Conservation (phyloP, 2,329 filamentous ascomycete genomes). For the Pyricularia grisea region DNA sequence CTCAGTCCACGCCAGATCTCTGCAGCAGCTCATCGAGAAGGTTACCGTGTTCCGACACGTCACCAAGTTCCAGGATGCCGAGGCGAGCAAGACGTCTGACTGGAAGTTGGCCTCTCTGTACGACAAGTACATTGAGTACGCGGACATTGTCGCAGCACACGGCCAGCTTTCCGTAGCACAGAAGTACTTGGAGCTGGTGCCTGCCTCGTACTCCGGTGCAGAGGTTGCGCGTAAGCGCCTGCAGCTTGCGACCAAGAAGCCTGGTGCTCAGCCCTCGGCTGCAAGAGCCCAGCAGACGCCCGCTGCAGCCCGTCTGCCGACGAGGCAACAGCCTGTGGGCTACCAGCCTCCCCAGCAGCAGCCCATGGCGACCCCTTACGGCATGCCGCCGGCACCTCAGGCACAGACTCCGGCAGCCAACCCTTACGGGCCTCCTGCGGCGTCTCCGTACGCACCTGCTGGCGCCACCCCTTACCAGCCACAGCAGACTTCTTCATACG, state of each 20-base stretch:
- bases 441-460: conserved; percentile 24
- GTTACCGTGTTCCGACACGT: conserved; percentile 94
- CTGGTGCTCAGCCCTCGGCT: conserved; percentile 24
- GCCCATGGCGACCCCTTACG: conserved; percentile 18
- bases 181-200: conserved; percentile 84
- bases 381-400: conserved; percentile 14
- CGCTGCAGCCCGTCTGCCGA: conserved; percentile 15
- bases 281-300: conserved; percentile 18
- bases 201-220: conserved; percentile 72
- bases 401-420: conserved; percentile 24
- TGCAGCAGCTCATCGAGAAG: conserved; percentile 96
- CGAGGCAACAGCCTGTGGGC: conserved; percentile 31
- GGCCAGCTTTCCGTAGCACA: conserved; percentile 80
- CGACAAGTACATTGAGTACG: conserved; percentile 93
- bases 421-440: conserved; percentile 35
- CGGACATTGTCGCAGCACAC: conserved; percentile 85
- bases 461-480: conserved; percentile 10
- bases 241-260: conserved; percentile 66
- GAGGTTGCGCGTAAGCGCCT: conserved; percentile 81
- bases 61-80: conserved; percentile 78
- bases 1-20: conserved; percentile 77
- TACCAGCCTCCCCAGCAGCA: conserved; percentile 37
- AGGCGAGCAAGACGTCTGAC: conserved; percentile 59
- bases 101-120: conserved; percentile 90
- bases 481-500: conserved; percentile 24